phyloP scores from a whole-genome alignment of 2,329 filamentous ascomycete species.

The Volutella citrinella region DNA sequence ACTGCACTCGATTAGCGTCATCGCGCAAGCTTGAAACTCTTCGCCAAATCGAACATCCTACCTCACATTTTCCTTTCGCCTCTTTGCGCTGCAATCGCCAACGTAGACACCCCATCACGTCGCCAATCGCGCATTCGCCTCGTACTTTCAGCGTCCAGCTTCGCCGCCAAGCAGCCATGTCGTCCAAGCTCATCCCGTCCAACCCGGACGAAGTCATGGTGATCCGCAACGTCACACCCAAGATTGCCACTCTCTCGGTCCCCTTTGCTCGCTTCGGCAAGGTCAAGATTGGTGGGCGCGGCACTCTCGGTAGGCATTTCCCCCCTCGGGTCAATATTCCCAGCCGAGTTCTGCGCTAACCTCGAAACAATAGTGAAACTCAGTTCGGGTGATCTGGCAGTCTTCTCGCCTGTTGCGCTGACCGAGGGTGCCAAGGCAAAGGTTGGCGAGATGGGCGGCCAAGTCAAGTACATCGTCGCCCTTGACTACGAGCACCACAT shows the following conservation, averaged over 20 bases:
- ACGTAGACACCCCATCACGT: no score
- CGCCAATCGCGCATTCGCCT: no score
- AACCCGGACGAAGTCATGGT: conserved; percentile 85
- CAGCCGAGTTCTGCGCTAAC: conserved; percentile 2
- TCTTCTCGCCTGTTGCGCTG: conserved; percentile 88
- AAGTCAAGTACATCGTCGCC: conserved; percentile 81
- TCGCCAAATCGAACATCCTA: no score
- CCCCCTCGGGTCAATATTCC: background rate
- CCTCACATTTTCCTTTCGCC: no score
- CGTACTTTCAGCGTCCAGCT: conserved; percentile 14
- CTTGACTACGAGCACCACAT: conserved; percentile 94
- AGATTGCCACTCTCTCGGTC: conserved; percentile 73
- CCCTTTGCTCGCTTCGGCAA: conserved; percentile 81
- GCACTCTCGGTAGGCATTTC: conserved; percentile 66
- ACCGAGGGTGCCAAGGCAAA: conserved; percentile 69
- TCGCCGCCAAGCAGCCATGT: conserved; percentile 42
- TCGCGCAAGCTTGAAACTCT: no score
- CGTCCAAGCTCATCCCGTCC: conserved; percentile 60
- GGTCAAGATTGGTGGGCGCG: conserved; percentile 81
- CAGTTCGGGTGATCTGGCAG: conserved; percentile 71
- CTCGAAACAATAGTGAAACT: conserved; percentile 62
- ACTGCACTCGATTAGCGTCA: no score
- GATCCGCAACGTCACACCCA: conserved; percentile 78
- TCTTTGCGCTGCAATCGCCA: no score
- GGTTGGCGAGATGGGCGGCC: conserved; percentile 61